Conservation (phyloP, 2,329 filamentous ascomycete species). For the Ophiostoma piceae region DNA sequence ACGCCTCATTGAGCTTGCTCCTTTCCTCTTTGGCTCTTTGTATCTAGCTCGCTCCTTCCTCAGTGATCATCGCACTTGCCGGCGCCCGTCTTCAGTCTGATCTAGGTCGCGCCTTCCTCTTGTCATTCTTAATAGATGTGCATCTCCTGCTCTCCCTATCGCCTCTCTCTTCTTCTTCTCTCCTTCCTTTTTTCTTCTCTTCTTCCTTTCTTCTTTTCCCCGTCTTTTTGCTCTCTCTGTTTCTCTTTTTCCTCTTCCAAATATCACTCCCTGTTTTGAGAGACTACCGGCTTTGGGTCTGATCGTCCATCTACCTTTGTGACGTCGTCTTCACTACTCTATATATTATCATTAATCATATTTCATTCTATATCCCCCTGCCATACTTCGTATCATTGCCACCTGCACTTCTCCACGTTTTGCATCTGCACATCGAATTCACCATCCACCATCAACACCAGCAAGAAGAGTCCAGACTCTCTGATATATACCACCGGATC, state of each 20-base stretch:
- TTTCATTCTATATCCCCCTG: neutral
- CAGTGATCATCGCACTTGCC: neutral
- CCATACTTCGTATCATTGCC: neutral
- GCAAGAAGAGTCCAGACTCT: neutral
- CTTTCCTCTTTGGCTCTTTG: neutral
- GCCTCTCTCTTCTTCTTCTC: neutral
- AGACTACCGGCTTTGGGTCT: conserved; percentile 2
- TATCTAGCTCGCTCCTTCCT: neutral
- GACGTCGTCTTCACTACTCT: neutral
- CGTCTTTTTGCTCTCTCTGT: neutral
- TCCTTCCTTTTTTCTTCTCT: neutral
- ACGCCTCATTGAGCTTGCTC: conserved; percentile 8
- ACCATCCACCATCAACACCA: neutral
- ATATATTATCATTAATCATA: neutral
- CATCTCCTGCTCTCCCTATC: neutral
- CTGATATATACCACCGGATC: neutral
- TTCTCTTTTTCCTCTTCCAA: neutral
- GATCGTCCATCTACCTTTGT: neutral
- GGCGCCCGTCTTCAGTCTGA: neutral
- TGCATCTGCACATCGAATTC: neutral
- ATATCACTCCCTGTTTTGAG: neutral
- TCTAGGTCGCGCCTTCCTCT: conserved; percentile 5
- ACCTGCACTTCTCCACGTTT: neutral
- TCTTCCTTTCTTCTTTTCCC: neutral
- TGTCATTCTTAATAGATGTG: conserved; percentile 3